Conservation (phyloP, 768 basidiomycete species). For the Ramaria rubella region DNA sequence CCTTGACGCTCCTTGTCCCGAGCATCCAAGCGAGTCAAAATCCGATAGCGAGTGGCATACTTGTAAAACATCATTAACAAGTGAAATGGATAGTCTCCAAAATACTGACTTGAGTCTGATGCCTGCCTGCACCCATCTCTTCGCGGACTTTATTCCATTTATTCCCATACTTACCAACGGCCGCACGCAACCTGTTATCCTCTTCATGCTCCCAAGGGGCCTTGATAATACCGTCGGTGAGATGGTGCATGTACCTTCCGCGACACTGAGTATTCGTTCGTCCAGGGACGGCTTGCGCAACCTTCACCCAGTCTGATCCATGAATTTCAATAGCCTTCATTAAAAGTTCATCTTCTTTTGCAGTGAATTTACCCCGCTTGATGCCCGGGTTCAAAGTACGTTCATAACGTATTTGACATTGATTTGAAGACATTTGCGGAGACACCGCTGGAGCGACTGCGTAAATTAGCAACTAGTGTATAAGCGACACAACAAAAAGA, state of each 20-base stretch:
- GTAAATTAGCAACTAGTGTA: neutral
- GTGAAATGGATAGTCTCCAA: neutral
- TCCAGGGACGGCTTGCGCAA: slow-evolving; percentile 54
- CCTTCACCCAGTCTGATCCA: slow-evolving; percentile 61
- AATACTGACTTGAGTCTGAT: neutral
- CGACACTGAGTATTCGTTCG: slow-evolving; percentile 73
- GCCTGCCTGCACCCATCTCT: slow-evolving; percentile 32
- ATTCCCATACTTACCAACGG: slow-evolving; percentile 38
- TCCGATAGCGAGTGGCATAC: neutral
- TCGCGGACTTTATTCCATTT: slow-evolving; percentile 58
- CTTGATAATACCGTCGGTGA: slow-evolving; percentile 36
- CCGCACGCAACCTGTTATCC: slow-evolving; percentile 41
- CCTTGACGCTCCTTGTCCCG: neutral
- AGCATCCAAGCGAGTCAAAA: neutral
- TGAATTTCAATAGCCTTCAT: slow-evolving; percentile 50
- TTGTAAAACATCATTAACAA: neutral
- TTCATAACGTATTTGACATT: slow-evolving; percentile 61
- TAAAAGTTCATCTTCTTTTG: slow-evolving; percentile 57
- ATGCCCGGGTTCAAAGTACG: slow-evolving; percentile 56
- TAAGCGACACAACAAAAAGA: too few species aligned
- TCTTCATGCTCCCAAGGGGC: slow-evolving; percentile 51
- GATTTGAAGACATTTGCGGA: slow-evolving; percentile 53
- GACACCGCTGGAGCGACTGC: slow-evolving; percentile 66
- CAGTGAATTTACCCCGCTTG: slow-evolving; percentile 53
- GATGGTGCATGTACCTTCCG: slow-evolving; percentile 55